These are phyloP conservation scores for Sporothrix luriei DNA, from an alignment of 2,329 filamentous ascomycete genomes.

Conservation along the genomic window DNA sequence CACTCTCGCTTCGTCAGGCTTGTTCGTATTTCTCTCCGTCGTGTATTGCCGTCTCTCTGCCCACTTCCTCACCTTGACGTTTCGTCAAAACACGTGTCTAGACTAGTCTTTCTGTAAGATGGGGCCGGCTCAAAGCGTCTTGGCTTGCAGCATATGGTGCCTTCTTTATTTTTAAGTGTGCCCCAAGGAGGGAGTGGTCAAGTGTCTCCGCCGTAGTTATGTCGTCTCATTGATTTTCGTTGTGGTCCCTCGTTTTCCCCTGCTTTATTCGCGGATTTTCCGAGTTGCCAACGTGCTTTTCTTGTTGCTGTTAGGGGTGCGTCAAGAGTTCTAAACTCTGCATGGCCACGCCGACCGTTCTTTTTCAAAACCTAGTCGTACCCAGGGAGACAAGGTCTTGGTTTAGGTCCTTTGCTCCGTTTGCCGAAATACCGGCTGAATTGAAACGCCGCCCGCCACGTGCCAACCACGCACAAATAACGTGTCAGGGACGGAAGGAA, in stretches of 20 bases:
- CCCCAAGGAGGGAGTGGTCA: not conserved
- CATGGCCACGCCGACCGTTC: not conserved
- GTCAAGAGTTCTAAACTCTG: not conserved
- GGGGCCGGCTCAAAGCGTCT: constrained; percentile 3
- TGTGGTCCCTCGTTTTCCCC: not conserved
- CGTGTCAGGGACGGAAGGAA: constrained; percentile 4
- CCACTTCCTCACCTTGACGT: not conserved
- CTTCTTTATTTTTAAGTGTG: not conserved
- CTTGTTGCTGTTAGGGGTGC: not conserved
- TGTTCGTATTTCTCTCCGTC: not conserved
- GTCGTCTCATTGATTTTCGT: not conserved
- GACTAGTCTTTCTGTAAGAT: constrained; percentile 15
- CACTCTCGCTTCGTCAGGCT: not conserved
- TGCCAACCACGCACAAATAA: constrained; percentile 27
- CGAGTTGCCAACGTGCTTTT: not conserved
- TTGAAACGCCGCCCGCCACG: constrained; percentile 31
- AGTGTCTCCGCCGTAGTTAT: not conserved
- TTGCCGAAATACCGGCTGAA: constrained; percentile 1
- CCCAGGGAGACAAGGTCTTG: too few relatives aligned
- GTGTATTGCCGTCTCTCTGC: not conserved
- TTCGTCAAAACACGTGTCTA: not conserved
- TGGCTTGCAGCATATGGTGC: constrained; percentile 12
- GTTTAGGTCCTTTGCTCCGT: not conserved
- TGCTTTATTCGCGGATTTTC: not conserved
- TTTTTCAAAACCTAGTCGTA: constrained; percentile 5